Evolutionary conservation across 495 filamentous ascomycete genomes (phyloP).

Genomic region (Penicillium maclennaniae): DNA sequence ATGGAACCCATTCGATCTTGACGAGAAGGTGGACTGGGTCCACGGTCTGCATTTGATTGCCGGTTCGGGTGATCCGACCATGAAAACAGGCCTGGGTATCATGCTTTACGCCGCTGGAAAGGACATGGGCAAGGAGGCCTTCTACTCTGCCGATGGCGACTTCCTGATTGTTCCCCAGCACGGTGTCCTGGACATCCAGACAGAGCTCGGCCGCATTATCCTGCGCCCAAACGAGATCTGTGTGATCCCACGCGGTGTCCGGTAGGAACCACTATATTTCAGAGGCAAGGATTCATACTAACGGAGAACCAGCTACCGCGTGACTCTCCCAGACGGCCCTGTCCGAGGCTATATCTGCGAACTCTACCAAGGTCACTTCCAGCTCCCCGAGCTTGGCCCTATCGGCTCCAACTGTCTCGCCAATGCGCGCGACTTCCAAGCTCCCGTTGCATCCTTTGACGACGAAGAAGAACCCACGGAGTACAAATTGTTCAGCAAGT

Average conservation of each 20-base stretch:
- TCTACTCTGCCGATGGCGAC: conserved; percentile 90
- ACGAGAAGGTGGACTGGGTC: conserved; percentile 72
- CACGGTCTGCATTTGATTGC: conserved; percentile 73
- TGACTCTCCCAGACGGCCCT: conserved; percentile 59
- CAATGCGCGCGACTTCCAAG: conserved; percentile 86
- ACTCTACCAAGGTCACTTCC: conserved; percentile 79
- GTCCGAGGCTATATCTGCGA: conserved; percentile 84
- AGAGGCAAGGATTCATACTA: neutral
- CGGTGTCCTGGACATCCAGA: conserved; percentile 79
- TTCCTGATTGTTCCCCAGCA: conserved; percentile 82
- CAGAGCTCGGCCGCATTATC: conserved; percentile 77
- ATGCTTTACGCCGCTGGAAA: conserved; percentile 78
- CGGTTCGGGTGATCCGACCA: conserved; percentile 76
- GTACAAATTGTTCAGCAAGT: conserved; percentile 70
- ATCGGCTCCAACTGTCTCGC: conserved; percentile 86
- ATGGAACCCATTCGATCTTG: conserved; percentile 85
- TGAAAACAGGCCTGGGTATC: conserved; percentile 78
- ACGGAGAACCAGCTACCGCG: conserved; percentile 55
- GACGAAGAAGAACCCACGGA: conserved; percentile 46
- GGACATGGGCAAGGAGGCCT: conserved; percentile 74
- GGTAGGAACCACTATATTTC: conserved; percentile 14
- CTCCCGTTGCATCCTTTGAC: conserved; percentile 71
- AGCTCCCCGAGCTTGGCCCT: conserved; percentile 82
- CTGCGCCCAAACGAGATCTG: conserved; percentile 86
- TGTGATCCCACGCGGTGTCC: conserved; percentile 78